phyloP scores from a whole-genome alignment of 768 basidiomycete genomes.

The Coprinopsis strossmayeri region DNA sequence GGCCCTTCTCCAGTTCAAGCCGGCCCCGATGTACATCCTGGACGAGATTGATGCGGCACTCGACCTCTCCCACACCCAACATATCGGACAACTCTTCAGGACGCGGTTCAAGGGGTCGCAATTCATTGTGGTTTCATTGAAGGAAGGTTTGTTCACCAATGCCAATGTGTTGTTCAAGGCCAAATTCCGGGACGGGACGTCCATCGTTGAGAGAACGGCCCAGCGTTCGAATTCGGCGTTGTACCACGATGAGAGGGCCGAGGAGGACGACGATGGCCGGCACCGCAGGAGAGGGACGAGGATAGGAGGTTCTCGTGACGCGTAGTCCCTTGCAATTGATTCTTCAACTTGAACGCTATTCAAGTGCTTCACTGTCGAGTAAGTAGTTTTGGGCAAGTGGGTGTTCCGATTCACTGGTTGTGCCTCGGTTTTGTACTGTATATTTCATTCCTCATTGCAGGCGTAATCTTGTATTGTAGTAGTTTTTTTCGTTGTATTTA shows the following conservation, averaged over 20 bases:
- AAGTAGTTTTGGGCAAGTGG: no score
- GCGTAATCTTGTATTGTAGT: conserved; percentile 17
- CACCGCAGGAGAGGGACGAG: conserved; percentile 18
- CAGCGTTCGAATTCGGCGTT: conserved; percentile 52
- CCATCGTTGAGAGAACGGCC: conserved; percentile 77
- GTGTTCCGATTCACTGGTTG: no score
- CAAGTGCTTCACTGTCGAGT: no score
- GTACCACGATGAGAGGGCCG: conserved; percentile 29
- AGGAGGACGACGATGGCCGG: conserved; percentile 24
- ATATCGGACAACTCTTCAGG: conserved; percentile 96
- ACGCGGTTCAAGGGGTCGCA: conserved; percentile 97
- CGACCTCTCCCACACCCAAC: conserved; percentile 93
- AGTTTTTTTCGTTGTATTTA: no score
- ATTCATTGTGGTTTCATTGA: conserved; percentile 95
- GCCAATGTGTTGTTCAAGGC: conserved; percentile 95
- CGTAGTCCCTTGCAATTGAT: no score
- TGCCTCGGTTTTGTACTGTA: no score
- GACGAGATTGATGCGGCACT: conserved; percentile 98
- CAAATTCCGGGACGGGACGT: conserved; percentile 91
- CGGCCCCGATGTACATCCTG: conserved; percentile 98
- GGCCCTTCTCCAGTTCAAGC: conserved; percentile 98
- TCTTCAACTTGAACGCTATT: no score
- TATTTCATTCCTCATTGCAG: no score
- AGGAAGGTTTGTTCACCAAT: conserved; percentile 96
- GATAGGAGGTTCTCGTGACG: neutral